Conservation (phyloP, 352 stramenopile genomes). For the Globisporangium perplexum region DNA sequence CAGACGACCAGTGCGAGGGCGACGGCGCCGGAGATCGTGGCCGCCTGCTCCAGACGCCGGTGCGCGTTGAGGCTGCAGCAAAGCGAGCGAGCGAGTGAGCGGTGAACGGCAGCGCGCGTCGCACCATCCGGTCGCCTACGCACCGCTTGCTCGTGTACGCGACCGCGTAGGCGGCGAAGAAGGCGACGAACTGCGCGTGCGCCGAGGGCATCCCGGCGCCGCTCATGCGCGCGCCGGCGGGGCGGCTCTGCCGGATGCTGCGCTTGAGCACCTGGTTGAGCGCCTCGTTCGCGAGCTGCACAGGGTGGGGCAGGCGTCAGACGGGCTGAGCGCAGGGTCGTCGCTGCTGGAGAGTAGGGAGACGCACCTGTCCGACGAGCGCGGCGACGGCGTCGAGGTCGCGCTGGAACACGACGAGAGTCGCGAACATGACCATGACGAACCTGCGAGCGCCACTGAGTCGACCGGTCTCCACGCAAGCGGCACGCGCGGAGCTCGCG, state of each 20-base stretch:
- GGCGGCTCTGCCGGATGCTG: conserved; percentile 61
- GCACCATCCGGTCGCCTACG: neutral
- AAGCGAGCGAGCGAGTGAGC: neutral
- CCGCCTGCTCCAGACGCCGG: conserved; percentile 47
- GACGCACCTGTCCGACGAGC: conserved; percentile 57
- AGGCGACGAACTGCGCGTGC: conserved; percentile 77
- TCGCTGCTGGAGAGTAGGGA: no score
- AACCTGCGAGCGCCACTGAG: conserved; percentile 33
- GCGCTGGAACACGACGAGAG: conserved; percentile 69
- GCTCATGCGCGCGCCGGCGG: conserved; percentile 52
- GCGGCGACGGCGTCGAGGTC: conserved; percentile 72
- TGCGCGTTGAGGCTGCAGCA: conserved; percentile 36
- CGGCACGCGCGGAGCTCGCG: neutral
- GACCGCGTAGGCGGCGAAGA: conserved; percentile 70
- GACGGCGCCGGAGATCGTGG: conserved; percentile 49
- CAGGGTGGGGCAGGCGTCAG: neutral
- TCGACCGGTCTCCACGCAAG: neutral
- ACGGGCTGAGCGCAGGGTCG: neutral
- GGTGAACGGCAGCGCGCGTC: no score
- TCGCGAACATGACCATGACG: conserved; percentile 81
- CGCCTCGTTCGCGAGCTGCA: conserved; percentile 62
- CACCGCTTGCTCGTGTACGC: conserved; percentile 67
- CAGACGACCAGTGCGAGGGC: conserved; percentile 48
- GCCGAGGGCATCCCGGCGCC: conserved; percentile 75
- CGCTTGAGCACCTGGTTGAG: conserved; percentile 80